Base-by-base conservation (phyloP, 2,329 filamentous ascomycete genomes). In the Neonectria ditissima region DNA sequence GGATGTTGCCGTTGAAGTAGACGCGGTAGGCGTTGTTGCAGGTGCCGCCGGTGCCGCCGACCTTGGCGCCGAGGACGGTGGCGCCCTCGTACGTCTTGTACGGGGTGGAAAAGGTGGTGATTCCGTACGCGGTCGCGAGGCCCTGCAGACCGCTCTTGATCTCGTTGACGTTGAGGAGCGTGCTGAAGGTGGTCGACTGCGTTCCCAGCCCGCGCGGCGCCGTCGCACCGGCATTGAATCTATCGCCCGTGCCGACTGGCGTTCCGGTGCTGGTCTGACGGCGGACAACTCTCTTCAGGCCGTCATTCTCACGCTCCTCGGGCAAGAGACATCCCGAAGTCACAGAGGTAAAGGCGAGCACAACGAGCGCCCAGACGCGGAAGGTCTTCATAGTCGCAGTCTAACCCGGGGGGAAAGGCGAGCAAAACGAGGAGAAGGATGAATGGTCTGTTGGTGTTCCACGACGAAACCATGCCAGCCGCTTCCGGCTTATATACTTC, bases 151-250 rank as follows among this genome's bases (percentile, higher is more conserved):
- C 63, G 7, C 48, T 59, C 54, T 55, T 59, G 55, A 65, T 59
- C 59, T 65, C 63, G 5, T 52, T 52, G 32, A 62, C 59, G 26
- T 65, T 65, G 43, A 65, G 45, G 18, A 65, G 37, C 14, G 59
- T 65, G 54, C 69, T 80, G 80, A 59, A 79, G 81, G 5, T 41
- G 37, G 81, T 89, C 86, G 86, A 86, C 87, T 79, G 81, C 83
- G 52, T 88, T 84, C 66, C 63, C 18, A 65, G 34, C 5, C 63
- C 63, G 14, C 63, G 63, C 1, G 63, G 63, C 4, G 56, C 44
- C 16, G 55, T 55, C 11, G 48, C 43, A 8, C 62, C 62, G 28
- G 44, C 54, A 22, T 43, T 56, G 63, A 65, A 65, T 32, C 63
- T 30, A 22, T 65, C 59, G 28, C 63, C 63, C 1, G 63, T 59